Conservation (phyloP, 176 grass and related monocot genomes). For the Eremochloa ophiuroides region DNA sequence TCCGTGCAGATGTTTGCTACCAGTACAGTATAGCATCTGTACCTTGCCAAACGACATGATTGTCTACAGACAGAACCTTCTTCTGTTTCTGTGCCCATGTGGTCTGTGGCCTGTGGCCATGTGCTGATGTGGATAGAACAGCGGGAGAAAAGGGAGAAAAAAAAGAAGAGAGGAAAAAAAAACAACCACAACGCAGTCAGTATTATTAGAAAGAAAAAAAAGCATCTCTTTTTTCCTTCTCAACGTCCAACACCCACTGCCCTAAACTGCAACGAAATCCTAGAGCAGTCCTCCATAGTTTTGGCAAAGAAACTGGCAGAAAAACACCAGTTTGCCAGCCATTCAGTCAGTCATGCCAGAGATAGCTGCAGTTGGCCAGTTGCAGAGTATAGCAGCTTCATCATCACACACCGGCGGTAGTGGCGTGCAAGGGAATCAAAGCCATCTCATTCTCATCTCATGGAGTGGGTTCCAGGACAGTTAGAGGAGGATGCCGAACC, state of each 20-base stretch:
- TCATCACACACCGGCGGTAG: neutral
- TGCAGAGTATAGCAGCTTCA: neutral
- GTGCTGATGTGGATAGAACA: neutral
- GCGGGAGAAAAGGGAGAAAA: too few relatives aligned
- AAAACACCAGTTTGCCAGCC: too few relatives aligned
- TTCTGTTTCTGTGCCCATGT: neutral
- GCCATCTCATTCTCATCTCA: neutral
- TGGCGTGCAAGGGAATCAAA: conserved; percentile 4
- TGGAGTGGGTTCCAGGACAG: neutral
- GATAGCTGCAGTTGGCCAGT: neutral
- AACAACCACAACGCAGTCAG: too few relatives aligned
- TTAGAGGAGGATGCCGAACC: neutral
- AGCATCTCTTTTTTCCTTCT: too few relatives aligned
- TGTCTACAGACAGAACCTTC: neutral
- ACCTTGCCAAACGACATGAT: neutral
- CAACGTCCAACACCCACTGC: too few relatives aligned
- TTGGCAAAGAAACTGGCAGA: neutral
- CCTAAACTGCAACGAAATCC: too few relatives aligned
- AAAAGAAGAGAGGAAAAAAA: too few relatives aligned
- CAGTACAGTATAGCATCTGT: neutral
- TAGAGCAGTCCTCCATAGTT: too few relatives aligned
- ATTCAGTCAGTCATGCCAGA: neutral
- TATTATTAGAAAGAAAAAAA: too few relatives aligned
- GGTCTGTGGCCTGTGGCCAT: neutral
- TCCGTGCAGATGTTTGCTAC: conserved; percentile 1